These are phyloP conservation scores for Aphanoascus verrucosus DNA, from an alignment of 2,329 filamentous ascomycete species.

Conservation along the genomic window DNA sequence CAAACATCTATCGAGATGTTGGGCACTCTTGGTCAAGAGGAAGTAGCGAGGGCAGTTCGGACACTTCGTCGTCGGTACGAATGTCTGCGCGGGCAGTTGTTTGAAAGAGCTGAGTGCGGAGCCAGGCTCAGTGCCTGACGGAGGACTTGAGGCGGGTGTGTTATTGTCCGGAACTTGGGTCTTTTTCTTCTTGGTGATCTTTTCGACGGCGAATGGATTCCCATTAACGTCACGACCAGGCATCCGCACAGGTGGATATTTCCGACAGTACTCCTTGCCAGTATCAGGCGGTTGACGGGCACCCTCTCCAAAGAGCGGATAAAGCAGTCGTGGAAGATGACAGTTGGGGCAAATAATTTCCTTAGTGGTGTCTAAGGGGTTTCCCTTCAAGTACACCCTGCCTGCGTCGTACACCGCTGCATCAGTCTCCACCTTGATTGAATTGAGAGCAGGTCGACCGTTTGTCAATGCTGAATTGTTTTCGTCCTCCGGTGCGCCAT, in stretches of 20 bases:
- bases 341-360: constrained; percentile 52
- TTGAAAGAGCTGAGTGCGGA: constrained; percentile 22
- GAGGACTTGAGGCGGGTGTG: constrained; percentile 28
- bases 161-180: constrained; percentile 28
- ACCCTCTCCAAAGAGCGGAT: constrained; percentile 45
- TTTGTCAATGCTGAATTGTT: constrained; percentile 25
- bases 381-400: constrained; percentile 45
- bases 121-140: constrained; percentile 23
- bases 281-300: constrained; percentile 41
- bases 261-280: constrained; percentile 47
- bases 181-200: constrained; percentile 39
- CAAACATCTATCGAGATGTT: constrained; percentile 52
- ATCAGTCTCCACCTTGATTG: constrained; percentile 38
- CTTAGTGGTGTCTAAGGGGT: constrained; percentile 48
- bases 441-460: constrained; percentile 26
- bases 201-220: constrained; percentile 35
- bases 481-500: constrained; percentile 24
- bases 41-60: constrained; percentile 52
- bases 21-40: constrained; percentile 50
- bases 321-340: constrained; percentile 48
- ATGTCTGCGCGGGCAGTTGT: constrained; percentile 24
- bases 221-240: constrained; percentile 54
- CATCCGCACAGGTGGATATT: constrained; percentile 47
- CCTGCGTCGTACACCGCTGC: constrained; percentile 45
- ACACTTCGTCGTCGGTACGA: constrained; percentile 40